Conservation (phyloP, 768 basidiomycete genomes). For the Boletus coccyginus region DNA sequence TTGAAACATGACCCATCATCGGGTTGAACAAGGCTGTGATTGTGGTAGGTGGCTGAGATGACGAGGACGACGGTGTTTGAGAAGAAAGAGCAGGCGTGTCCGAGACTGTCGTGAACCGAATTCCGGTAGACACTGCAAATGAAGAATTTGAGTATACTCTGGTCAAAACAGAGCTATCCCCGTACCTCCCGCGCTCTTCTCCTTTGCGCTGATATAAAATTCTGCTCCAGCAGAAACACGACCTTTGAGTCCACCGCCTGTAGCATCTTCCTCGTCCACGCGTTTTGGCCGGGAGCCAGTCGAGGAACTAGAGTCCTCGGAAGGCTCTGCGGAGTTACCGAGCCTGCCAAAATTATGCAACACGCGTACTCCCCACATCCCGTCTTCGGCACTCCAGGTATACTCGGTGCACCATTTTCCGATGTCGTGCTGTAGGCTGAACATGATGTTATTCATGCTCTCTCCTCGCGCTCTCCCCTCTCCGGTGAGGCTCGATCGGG, state of each 20-base stretch:
- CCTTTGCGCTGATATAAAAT: conserved; percentile 89
- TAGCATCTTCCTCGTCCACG: conserved; percentile 93
- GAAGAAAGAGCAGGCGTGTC: conserved; percentile 70
- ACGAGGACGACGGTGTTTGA: conserved; percentile 44
- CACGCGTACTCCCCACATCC: conserved; percentile 86
- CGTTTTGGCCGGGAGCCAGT: conserved; percentile 52
- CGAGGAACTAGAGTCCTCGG: conserved; percentile 30
- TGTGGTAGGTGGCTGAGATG: conserved; percentile 83
- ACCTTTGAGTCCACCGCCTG: conserved; percentile 88
- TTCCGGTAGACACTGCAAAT: conserved; percentile 78
- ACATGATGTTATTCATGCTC: conserved; percentile 67
- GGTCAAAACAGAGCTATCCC: neutral
- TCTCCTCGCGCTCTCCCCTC: conserved; percentile 41
- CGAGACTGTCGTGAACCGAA: conserved; percentile 91
- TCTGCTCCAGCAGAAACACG: conserved; percentile 92
- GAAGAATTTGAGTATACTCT: conserved; percentile 2
- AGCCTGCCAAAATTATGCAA: conserved; percentile 90
- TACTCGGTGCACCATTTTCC: conserved; percentile 94
- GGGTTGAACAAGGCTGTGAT: conserved; percentile 95
- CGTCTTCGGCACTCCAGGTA: conserved; percentile 90
- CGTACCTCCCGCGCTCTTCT: conserved; percentile 86
- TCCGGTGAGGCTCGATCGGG: conserved; percentile 47
- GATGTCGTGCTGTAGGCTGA: conserved; percentile 88
- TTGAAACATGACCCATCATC: conserved; percentile 90
- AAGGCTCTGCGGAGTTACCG: conserved; percentile 37